A percentile compares a stretch with the other conserved stretches of the same genome.
Evolutionary conservation across 1,284 basidiomycete genomes (phyloP).

Genomic region (Coniophora puteana): DNA sequence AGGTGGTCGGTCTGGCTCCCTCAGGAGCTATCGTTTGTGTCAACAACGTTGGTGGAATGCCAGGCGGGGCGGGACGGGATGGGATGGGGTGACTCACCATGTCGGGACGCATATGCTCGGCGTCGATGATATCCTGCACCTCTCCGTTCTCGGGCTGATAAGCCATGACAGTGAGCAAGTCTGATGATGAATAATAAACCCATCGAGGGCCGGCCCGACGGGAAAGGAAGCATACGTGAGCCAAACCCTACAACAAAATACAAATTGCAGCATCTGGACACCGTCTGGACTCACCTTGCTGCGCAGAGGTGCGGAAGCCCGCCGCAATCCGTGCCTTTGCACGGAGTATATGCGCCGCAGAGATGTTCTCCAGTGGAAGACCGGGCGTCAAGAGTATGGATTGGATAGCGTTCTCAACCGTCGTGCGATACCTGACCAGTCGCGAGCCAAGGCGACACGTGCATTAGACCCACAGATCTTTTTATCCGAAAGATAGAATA

Average conservation of each 20-base stretch:
- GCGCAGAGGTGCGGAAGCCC: slow-evolving; percentile 56
- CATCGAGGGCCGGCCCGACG: slow-evolving; percentile 4
- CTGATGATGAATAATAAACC: slow-evolving; percentile 31
- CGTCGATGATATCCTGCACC: slow-evolving; percentile 54
- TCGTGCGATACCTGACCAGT: slow-evolving; percentile 44
- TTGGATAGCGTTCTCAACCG: slow-evolving; percentile 72
- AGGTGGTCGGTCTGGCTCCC: slow-evolving; percentile 32
- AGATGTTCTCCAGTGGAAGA: slow-evolving; percentile 47
- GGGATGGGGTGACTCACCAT: slow-evolving; percentile 20
- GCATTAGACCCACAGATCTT: slow-evolving; percentile 5
- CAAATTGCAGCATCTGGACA: too few species aligned
- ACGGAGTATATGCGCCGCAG: slow-evolving; percentile 59
- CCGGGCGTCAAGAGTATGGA: slow-evolving; percentile 59
- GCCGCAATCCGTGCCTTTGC: slow-evolving; percentile 58
- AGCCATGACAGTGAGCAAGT: slow-evolving; percentile 59
- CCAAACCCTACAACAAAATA: too few species aligned
- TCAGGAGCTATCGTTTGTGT: slow-evolving; percentile 19
- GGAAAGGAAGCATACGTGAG: slow-evolving; percentile 12
- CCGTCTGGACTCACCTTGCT: slow-evolving; percentile 52
- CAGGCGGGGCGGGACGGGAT: background rate
- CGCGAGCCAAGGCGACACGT: slow-evolving; percentile 14
- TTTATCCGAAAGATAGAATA: slow-evolving; percentile 1
- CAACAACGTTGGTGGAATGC: slow-evolving; percentile 11
- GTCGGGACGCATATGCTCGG: slow-evolving; percentile 28
- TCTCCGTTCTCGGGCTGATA: slow-evolving; percentile 68